Base-by-base conservation (phyloP, 495 filamentous ascomycete genomes). In the Parathielavia hyrcaniae region DNA sequence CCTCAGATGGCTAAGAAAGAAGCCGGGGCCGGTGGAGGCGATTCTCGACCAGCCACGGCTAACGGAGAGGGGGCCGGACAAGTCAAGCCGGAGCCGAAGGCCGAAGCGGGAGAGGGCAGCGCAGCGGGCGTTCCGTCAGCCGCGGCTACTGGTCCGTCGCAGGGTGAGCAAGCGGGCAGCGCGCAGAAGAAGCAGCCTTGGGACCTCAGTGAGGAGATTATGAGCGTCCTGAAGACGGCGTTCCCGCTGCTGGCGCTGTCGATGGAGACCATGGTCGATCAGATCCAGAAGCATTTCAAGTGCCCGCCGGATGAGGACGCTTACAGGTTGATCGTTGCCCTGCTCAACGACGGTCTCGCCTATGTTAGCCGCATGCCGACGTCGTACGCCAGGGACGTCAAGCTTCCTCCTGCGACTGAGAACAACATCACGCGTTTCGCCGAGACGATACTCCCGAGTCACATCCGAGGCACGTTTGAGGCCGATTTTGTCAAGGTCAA, bases 201-300 rank as follows among this genome's bases (percentile, higher is more conserved):
- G 93, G 95, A 99, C 66, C 85, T 91, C 64, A 89, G 89, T 0
- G 95, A 99, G 56, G 92, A 97, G 69, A 91, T 97, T 55, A 90
- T 93, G 81, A 86, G 88, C 36, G 84, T 86, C 32, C 82, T 99
- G 47, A 97, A 97, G 76, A 96, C 91, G 14, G 91, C 91, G 0
- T 97, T 97, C 75, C 95, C 95, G 19, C 77, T 99, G 40, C 84
- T 99, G 59, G 92, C 93, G 4, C 75, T 97, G 36, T 97, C 93
- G 2, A 97, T 99, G 91, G 95, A 99, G 74, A 95, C 91, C 1
- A 97, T 99, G 92, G 90, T 96, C 34, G 95, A 99, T 67, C 90
- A 96, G 72, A 96, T 97, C 61, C 84, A 88, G 71, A 97, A 96
- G 79, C 86, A 97, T 72, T 97, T 97, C 82, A 97, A 97, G 69